A percentile compares a stretch with the other conserved stretches of the same genome.
These are phyloP conservation scores for Auriscalpium microsporum DNA, from an alignment of 768 basidiomycete species.

Conservation along the genomic window DNA sequence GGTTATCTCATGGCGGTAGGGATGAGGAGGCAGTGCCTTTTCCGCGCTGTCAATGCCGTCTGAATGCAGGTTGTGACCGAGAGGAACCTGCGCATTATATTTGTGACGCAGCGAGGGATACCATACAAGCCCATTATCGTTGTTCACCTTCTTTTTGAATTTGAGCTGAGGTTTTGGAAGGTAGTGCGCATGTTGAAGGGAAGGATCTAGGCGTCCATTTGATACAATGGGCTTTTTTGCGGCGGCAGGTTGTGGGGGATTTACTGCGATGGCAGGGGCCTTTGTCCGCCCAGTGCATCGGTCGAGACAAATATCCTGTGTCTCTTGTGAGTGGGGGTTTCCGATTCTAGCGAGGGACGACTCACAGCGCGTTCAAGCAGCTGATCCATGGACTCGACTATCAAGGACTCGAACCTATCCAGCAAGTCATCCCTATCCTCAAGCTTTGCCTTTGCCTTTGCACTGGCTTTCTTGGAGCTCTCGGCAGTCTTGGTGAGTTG, in stretches of 20 bases:
- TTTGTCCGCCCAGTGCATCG: constrained; percentile 65
- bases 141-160: constrained; percentile 57
- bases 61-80: constrained; percentile 51
- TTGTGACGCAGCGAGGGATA: constrained; percentile 65
- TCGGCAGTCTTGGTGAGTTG: constrained; percentile 38
- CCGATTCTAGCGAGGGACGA: constrained; percentile 4
- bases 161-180: constrained; percentile 74
- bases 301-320: constrained; percentile 80
- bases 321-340: neutral
- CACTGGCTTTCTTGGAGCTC: constrained; percentile 23
- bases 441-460: constrained; percentile 49
- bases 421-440: constrained; percentile 72
- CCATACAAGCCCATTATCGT: constrained; percentile 51
- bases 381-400: constrained; percentile 81
- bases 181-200: constrained; percentile 65
- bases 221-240: constrained; percentile 25
- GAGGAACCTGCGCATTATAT: constrained; percentile 74
- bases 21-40: constrained; percentile 37
- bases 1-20: constrained; percentile 80
- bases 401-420: constrained; percentile 68
- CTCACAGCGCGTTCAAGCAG: constrained; percentile 78
- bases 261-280: constrained; percentile 53
- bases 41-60: constrained; percentile 17
- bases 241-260: constrained; percentile 24
- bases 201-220: constrained; percentile 45